Evolutionary conservation across 371 early-diverging fungal species (phyloP), one percentile per base, ranked within the genome.

Genomic region (Mortierella sp.): DNA sequence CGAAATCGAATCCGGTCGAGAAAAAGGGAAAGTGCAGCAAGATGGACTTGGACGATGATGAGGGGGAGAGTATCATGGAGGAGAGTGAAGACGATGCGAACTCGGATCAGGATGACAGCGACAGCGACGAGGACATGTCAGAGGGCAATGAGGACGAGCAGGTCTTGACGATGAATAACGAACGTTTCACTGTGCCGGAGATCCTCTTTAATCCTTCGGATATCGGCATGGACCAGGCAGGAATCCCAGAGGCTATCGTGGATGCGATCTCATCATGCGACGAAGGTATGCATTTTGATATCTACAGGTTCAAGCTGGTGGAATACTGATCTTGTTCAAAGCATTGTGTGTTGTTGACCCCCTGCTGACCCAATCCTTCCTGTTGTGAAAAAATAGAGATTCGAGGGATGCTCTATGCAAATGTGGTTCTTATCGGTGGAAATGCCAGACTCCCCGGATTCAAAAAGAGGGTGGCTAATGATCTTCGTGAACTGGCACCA

Each of bases 111-210:
- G 70, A 16, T 64, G 74, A 66, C 64, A 26, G 70, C 75, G 50
- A 71, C 26, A 76, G 80, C 41, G 70, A 71, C 29, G 44, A 61
- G 43, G 71, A 74, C 64, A 52, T 84, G 73, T 66, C 73, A 24
- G 64, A 74, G 70, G 73, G n/a, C 58, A 47, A 68, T 29, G 72
- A 77, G 19, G 86, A 87, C 1, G 88, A 89, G 45, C 95, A 96
- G 77, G 85, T 94, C 9, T 77, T 96, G 68, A 82, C 87, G 6
- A 92, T 96, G 92, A 92, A 94, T 71, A 94, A 94, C 73, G 97
- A 96, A 79, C 90, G 97, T 37, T 95, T 96, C 70, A 93, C 94
- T 68, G 90, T 96, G 13, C 95, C 97, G 0, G 97, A 96, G 76
- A 88, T 95, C 26, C 86, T 96, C 31, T 95, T 96, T 80, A 86